Percentiles rank a stretch among this genome's conserved stretches.
phyloP scores from a whole-genome alignment of 2,329 filamentous ascomycete species.

The Colletotrichum sp. region DNA sequence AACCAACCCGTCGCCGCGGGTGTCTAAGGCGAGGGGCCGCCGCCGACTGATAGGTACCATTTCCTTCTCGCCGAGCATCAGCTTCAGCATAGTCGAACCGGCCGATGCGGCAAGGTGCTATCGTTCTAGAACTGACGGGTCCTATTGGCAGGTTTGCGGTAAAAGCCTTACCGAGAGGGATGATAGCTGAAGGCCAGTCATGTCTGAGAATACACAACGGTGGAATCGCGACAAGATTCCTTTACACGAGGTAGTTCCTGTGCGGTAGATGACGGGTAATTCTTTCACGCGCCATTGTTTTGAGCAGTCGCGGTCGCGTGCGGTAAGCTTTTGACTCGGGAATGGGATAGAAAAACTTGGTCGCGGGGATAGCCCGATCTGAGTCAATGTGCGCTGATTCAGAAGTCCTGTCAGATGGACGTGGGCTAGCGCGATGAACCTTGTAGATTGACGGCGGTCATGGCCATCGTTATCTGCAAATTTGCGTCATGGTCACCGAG shows the following conservation, averaged over 20 bases:
- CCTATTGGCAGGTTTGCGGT: neutral
- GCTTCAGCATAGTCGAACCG: neutral
- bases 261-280: neutral
- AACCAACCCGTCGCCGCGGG: neutral
- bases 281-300: neutral
- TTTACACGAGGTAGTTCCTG: neutral
- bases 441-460: neutral
- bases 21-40: neutral
- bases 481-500: neutral
- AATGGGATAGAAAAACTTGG: neutral
- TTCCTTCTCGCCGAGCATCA: neutral
- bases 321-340: neutral
- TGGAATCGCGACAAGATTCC: neutral
- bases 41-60: neutral
- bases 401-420: neutral
- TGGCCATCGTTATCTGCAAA: neutral
- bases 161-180: neutral
- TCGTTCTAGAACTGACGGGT: neutral
- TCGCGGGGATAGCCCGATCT: neutral
- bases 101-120: too few relatives aligned
- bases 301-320: neutral
- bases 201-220: neutral
- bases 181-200: neutral
- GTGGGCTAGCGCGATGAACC: neutral
- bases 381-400: neutral